Evolutionary conservation across 2,329 filamentous ascomycete species (phyloP), one percentile per base, ranked within the genome.

Genomic region (Scytalidium lignicola): DNA sequence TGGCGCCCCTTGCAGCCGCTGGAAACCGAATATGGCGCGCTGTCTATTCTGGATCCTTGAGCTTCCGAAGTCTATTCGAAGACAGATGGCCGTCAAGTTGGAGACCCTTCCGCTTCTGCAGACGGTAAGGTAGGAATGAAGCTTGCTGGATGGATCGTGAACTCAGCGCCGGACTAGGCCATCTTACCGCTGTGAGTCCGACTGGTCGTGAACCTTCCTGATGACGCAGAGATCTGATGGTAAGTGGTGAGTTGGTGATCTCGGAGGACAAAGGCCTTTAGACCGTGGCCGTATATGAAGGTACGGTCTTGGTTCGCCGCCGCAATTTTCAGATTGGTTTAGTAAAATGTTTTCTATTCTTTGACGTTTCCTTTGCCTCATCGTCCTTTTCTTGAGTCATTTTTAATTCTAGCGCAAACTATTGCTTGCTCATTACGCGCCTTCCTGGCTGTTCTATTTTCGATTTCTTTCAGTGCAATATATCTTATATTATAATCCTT

Each of bases 261-360:
- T 37, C 32, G n/a, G 32, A n/a, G 32, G 32, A 37, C 56, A 60
- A 56, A 60, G 50, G 45, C 52, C 32, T 23, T 43, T 52, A 20
- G 54, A 59, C 57, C 61, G 61, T 61, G 52, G 60, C 57, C 56
- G 50, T 54, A 62, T 55, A 63, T 61, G 62, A 52, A 64, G 58
- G 57, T 54, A 51, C 63, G 62, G 63, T 63, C 63, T 55, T 65
- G 64, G 63, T 63, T 60, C 55, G 59, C 50, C 51, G 58, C 59
- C 60, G 60, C 59, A 62, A 64, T 62, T 64, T 60, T 62, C 59
- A 59, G 57, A 58, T 17, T 17, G 10, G 32, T 37, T 37, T 17
- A 17, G 12, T 15, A 37, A 37, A 5, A 37, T 49, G 54, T 55
- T 59, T 58, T 54, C 62, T 54, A 44, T 54, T 50, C 49, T 56